These are phyloP conservation scores for Lippia alba DNA, from an alignment of 305 asterid species.

Conservation along the genomic window DNA sequence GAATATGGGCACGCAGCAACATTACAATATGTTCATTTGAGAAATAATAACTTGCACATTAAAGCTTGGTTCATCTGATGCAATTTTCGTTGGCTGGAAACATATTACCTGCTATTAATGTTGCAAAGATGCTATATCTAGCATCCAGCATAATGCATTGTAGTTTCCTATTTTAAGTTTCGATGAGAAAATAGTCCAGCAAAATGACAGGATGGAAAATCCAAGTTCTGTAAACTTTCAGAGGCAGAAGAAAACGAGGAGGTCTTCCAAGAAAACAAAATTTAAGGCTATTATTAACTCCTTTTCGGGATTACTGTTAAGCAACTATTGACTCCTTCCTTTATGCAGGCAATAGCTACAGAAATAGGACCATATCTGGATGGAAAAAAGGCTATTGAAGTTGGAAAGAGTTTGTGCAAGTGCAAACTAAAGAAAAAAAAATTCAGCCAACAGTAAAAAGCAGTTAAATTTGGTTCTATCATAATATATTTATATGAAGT, in stretches of 20 bases:
- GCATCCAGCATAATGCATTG: too few species aligned
- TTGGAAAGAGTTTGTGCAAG: neutral
- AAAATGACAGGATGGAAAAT: neutral
- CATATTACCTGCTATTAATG: neutral
- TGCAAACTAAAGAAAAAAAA: neutral
- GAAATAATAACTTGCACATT: slow-evolving; percentile 16
- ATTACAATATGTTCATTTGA: slow-evolving; percentile 17
- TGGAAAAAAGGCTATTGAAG: neutral
- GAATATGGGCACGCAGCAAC: neutral
- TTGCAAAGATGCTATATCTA: neutral
- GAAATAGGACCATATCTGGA: neutral
- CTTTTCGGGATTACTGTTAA: neutral
- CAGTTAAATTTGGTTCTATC: neutral
- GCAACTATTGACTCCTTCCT: slow-evolving; percentile 4
- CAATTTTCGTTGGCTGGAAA: too few species aligned
- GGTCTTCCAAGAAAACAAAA: neutral
- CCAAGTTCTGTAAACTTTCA: neutral
- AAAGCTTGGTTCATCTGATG: neutral
- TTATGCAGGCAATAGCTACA: neutral
- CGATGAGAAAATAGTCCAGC: slow-evolving; percentile 1
- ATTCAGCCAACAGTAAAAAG: neutral
- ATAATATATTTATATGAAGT: neutral
- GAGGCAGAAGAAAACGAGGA: neutral
- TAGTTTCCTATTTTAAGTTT: neutral
- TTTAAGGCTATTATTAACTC: neutral